A percentile compares a stretch with the other conserved stretches of the same genome.
Evolutionary conservation across 2,329 filamentous ascomycete genomes (phyloP).

Genomic region (Microascus cirrosus): DNA sequence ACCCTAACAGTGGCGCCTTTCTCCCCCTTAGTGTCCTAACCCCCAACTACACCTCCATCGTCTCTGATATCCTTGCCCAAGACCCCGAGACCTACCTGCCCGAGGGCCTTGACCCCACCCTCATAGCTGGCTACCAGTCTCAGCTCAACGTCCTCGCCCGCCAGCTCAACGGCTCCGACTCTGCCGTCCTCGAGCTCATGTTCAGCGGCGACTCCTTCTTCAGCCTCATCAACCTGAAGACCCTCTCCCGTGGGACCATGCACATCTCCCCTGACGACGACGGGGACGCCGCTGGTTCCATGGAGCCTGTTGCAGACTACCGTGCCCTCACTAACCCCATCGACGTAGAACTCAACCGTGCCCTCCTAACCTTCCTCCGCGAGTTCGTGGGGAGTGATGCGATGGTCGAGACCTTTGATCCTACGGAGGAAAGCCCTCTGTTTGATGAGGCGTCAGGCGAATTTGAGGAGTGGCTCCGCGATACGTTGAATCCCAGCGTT

Average conservation of each 20-base stretch:
- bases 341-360: constrained; percentile 34
- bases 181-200: constrained; percentile 13
- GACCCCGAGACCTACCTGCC: constrained; percentile 12
- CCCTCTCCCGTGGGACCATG: constrained; percentile 41
- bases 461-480: constrained; percentile 10
- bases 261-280: constrained; percentile 32
- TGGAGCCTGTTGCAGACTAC: constrained; percentile 37
- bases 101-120: constrained; percentile 6
- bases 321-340: constrained; percentile 31
- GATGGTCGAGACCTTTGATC: constrained; percentile 18
- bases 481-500: constrained; percentile 5
- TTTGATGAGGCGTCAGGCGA: constrained; percentile 10
- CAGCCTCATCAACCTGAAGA: constrained; percentile 15
- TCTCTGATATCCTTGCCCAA: constrained; percentile 11
- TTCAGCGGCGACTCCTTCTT: constrained; percentile 8
- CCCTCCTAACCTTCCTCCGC: constrained; percentile 24
- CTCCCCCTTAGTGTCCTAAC: constrained; percentile 11
- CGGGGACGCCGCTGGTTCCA: constrained; percentile 18
- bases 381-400: constrained; percentile 17
- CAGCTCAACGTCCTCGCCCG: constrained; percentile 10
- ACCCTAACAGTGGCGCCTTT: constrained; percentile 10
- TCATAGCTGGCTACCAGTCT: constrained; percentile 10
- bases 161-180: constrained; percentile 8
- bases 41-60: constrained; percentile 9
- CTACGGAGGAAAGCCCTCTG: constrained; percentile 20